Base-by-base conservation (phyloP, 1,284 basidiomycete genomes). In the Moesziomyces parantarcticus region DNA sequence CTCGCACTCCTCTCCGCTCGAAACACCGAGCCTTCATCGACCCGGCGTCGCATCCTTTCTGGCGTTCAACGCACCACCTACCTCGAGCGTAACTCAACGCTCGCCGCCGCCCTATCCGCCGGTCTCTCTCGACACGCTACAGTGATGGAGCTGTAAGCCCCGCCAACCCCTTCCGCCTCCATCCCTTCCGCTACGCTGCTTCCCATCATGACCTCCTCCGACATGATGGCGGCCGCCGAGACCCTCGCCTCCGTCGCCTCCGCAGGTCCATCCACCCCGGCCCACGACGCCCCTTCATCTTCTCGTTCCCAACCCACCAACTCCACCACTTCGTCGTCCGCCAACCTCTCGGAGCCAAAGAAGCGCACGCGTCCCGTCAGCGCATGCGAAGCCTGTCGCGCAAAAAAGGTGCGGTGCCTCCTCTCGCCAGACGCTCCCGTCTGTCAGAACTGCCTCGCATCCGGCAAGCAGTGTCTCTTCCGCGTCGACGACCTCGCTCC, bases 381-480 rank as follows among this genome's bases (percentile, higher is more conserved):
- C 42, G 79, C 79, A 2, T 80, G 79, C 51, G 79, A 80, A 40
- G 68, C 72, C 8, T 80, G 77, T 43, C 73, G 79, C 4, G 68
- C 74, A 21, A 80, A 81, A 43, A 81, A 81, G 59, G 75, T 79
- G 32, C 75, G 74, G 32, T 81, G 79, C 47, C 59, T 72, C 40
- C 74, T 81, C 21, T 63, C 68, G 13, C 73, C 76, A 2, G 76
- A 78, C 39, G 64, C 70, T 3, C 76, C 76, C 20, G 65, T 78
- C 47, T 81, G 79, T 47, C 75, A 79, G 53, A 74, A 72, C 46
- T 81, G 79, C 45, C 60, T 76, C 9, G 57, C 73, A 1, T 64
- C 66, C 4, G 79, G 78, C 49, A 79, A 78, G 53, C 46, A 76
- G 47, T 81, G 79, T 51, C 67, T 79, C 40, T 81, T 81, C 49